These are phyloP conservation scores for Penicillium sp. DNA, from an alignment of 2,329 filamentous ascomycete species.

Conservation along the genomic window DNA sequence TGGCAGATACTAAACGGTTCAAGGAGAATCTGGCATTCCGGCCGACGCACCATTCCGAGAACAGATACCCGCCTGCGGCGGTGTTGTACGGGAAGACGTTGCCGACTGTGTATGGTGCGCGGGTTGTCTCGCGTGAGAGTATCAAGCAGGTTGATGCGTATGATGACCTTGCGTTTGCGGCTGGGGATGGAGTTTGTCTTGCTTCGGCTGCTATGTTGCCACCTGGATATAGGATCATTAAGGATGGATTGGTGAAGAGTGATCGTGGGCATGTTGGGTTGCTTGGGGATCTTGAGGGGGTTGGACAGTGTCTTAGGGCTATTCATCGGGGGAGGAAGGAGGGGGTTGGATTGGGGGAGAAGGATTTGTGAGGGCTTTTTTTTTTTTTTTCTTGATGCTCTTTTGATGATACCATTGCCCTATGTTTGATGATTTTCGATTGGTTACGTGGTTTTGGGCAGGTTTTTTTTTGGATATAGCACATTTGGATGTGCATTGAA, in stretches of 20 bases:
- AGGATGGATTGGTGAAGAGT: slow-evolving; percentile 71
- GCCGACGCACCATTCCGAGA: slow-evolving; percentile 58
- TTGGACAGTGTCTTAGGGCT: slow-evolving; percentile 71
- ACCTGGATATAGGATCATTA: slow-evolving; percentile 70
- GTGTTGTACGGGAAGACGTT: slow-evolving; percentile 84
- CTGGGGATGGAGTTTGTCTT: slow-evolving; percentile 85
- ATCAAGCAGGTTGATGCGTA: slow-evolving; percentile 77
- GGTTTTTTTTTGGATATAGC: neutral
- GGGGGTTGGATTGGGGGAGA: slow-evolving; percentile 65
- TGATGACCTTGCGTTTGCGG: slow-evolving; percentile 80
- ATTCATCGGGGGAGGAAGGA: slow-evolving; percentile 65
- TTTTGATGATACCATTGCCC: slow-evolving; percentile 21
- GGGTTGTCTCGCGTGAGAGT: slow-evolving; percentile 67
- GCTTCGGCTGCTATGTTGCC: slow-evolving; percentile 84
- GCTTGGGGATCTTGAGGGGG: slow-evolving; percentile 77
- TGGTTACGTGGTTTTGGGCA: neutral
- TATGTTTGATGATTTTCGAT: slow-evolving; percentile 8
- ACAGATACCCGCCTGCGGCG: slow-evolving; percentile 76
- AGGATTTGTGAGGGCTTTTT: neutral
- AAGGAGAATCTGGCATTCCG: slow-evolving; percentile 69
- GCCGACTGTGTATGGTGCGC: slow-evolving; percentile 79
- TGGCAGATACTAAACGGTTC: slow-evolving; percentile 70
- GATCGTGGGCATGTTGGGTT: slow-evolving; percentile 86
- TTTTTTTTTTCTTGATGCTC: neutral
- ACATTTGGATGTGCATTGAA: neutral